Conservation (phyloP, 2,329 filamentous ascomycete genomes). For the Rasamsonia emersonii region DNA sequence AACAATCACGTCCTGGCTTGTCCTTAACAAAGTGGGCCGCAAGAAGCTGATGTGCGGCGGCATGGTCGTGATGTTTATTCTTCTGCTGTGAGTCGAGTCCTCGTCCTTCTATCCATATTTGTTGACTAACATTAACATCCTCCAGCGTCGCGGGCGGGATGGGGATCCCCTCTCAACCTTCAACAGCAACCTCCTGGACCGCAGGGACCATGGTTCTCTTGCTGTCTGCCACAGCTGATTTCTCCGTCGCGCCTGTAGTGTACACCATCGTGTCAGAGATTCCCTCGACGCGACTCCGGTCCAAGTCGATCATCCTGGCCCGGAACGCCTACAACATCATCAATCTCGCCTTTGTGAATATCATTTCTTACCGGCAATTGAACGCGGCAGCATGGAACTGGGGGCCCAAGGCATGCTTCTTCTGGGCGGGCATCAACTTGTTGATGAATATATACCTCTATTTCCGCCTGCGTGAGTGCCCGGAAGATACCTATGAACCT, state of each 20-base stretch:
- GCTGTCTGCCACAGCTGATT: slow-evolving; percentile 48
- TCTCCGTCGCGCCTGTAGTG: slow-evolving; percentile 46
- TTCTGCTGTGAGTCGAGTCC: slow-evolving; percentile 21
- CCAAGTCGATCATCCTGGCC: slow-evolving; percentile 48
- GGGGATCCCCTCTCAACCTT: neutral
- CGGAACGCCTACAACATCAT: slow-evolving; percentile 43
- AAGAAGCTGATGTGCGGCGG: slow-evolving; percentile 30
- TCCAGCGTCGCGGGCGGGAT: slow-evolving; percentile 7
- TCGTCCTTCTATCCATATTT: slow-evolving; percentile 5
- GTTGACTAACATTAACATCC: slow-evolving; percentile 10
- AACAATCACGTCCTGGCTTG: slow-evolving; percentile 42
- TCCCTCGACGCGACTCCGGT: slow-evolving; percentile 46
- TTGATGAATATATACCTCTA: slow-evolving; percentile 67
- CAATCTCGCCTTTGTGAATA: slow-evolving; percentile 49
- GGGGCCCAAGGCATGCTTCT: slow-evolving; percentile 74
- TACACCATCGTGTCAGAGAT: slow-evolving; percentile 48
- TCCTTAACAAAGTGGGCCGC: slow-evolving; percentile 30
- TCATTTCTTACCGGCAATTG: slow-evolving; percentile 74
- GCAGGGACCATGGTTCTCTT: slow-evolving; percentile 43
- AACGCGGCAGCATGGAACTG: slow-evolving; percentile 77
- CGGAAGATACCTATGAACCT: too few relatives aligned
- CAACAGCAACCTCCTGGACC: slow-evolving; percentile 21
- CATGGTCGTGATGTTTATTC: slow-evolving; percentile 12
- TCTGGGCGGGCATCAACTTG: slow-evolving; percentile 69
- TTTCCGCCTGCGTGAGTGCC: slow-evolving; percentile 50